Evolutionary conservation across 192 early-diverging fungal genomes (phyloP).

Genomic region (Jimgerdemannia flammicorona): DNA sequence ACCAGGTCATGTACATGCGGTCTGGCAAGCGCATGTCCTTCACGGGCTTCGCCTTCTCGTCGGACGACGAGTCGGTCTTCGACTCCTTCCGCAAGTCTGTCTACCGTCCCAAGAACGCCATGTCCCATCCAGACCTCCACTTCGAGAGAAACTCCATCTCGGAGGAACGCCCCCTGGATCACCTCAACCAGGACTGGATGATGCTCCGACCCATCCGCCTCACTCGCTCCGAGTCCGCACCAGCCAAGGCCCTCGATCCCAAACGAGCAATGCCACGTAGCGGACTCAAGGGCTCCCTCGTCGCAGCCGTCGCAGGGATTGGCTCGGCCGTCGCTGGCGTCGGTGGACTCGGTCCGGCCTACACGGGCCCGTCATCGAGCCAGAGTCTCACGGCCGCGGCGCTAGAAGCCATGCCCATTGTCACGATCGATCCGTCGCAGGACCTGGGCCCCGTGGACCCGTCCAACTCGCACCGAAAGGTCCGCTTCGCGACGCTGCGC

Average conservation of each 20-base stretch:
- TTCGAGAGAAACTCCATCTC: neutral
- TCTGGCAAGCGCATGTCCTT: conserved; percentile 41
- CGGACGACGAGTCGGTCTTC: conserved; percentile 37
- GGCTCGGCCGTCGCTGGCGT: neutral
- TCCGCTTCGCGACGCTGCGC: neutral
- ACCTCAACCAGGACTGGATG: conserved; percentile 2
- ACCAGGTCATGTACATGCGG: conserved; percentile 34
- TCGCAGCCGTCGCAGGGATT: neutral
- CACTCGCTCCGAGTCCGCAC: neutral
- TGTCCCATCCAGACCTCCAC: neutral
- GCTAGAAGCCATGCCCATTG: neutral
- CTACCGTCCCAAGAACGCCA: conserved; percentile 14
- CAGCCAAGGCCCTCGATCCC: neutral
- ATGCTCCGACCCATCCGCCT: neutral
- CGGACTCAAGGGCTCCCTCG: neutral
- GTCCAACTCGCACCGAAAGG: neutral
- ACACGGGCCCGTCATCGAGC: neutral
- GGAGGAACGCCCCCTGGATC: neutral
- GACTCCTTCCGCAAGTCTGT: conserved; percentile 33
- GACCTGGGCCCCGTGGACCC: neutral
- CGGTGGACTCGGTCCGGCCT: neutral
- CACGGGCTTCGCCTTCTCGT: conserved; percentile 41
- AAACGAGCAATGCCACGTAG: neutral
- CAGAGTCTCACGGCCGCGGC: neutral
- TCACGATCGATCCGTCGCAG: neutral